Conservation (phyloP, 345 rosid genomes). For the Gynandropsis gynandra region DNA sequence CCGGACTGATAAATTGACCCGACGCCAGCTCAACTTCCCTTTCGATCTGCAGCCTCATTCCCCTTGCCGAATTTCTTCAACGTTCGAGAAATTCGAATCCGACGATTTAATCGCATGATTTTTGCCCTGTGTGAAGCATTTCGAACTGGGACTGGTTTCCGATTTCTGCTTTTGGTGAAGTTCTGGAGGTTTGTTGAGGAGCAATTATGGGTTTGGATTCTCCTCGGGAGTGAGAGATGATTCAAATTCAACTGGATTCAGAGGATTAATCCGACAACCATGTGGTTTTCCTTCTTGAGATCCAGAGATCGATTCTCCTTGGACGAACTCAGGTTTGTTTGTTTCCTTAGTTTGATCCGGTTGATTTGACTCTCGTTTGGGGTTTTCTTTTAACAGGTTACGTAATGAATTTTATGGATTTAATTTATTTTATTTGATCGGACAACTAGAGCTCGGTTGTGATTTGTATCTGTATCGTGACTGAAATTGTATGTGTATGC, state of each 20-base stretch:
- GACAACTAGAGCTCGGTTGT: neutral
- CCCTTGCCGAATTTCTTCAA: conserved; percentile 9
- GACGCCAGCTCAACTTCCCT: conserved; percentile 26
- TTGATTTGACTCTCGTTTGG: neutral
- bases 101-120: conserved; percentile 7
- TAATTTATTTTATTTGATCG: neutral
- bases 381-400: neutral
- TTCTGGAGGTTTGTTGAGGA: conserved; percentile 4
- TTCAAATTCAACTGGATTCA: conserved; percentile 20
- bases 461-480: conserved; percentile 9
- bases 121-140: conserved; percentile 15
- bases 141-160: conserved; percentile 20
- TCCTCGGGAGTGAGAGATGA: conserved; percentile 29
- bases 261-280: conserved; percentile 43
- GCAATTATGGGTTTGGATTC: conserved; percentile 23
- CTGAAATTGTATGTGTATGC: neutral
- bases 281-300: conserved; percentile 87
- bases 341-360: conserved; percentile 1
- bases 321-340: conserved; percentile 76
- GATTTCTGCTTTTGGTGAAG: neutral
- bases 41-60: conserved; percentile 14
- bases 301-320: conserved; percentile 92
- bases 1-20: conserved; percentile 19
- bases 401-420: neutral
- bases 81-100: conserved; percentile 18